phyloP scores from a whole-genome alignment of 192 early-diverging fungal genomes.

The Podila horticola region DNA sequence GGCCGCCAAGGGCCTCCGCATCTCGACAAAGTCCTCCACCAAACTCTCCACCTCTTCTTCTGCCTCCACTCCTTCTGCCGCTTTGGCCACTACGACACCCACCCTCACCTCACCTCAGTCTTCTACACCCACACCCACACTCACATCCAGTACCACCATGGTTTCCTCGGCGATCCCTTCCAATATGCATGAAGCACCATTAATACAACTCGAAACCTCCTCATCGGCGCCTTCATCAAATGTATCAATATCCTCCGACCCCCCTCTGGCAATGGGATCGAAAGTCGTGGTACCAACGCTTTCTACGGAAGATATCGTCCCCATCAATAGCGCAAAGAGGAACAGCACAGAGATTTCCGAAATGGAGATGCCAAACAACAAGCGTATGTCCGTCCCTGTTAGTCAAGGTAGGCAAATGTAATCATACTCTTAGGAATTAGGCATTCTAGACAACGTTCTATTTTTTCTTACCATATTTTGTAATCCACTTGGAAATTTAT shows the following conservation, averaged over 20 bases:
- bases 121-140: not conserved
- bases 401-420: not conserved
- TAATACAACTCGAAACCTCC: not conserved
- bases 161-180: not conserved
- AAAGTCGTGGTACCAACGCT: not conserved
- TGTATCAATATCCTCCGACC: not conserved
- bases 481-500: not conserved
- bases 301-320: not conserved
- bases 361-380: not conserved
- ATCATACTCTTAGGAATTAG: no score
- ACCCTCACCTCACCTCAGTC: not conserved
- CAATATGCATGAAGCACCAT: not conserved
- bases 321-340: not conserved
- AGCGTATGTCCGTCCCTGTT: not conserved
- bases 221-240: not conserved
- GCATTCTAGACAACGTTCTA: not conserved
- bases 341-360: no score
- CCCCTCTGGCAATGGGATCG: not conserved
- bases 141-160: not conserved
- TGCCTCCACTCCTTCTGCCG: not conserved
- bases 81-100: not conserved
- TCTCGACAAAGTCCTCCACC: not conserved
- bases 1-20: constrained; percentile 8
- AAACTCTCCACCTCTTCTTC: constrained; percentile 5
- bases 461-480: not conserved